Evolutionary conservation across 805 yeast genomes (phyloP), one percentile per base, ranked within the genome.

Genomic region (Kazachstania psychrophila): DNA sequence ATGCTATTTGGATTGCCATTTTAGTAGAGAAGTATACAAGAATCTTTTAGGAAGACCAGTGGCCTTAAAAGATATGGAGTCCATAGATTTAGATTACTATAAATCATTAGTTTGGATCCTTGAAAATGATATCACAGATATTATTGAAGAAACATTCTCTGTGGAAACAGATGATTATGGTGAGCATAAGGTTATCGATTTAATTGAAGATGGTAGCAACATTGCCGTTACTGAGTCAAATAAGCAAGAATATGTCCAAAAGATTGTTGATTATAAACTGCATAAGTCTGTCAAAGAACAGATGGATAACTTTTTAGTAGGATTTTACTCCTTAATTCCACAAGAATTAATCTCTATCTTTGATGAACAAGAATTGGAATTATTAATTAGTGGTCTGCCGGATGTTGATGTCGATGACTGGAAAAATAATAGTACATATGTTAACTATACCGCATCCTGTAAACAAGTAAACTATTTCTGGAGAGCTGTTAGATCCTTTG

Each of bases 371-470:
- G 99, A 92, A 58, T 66, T 92, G 39, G 99, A 92, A 62, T 69
- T 92, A 42, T 68, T 92, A 47, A 83, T 92, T 28, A 82, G 94
- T 24, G 99, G 99, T 3, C 67, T 92, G 49, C 98, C 99, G 2
- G 96, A 89, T 50, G 87, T 92, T 50, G 95, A 86, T 62, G 89
- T 89, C 15, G 85, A 79, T 47, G 99, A 92, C 55, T 92, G 99
- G 99, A 82, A 83, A 46, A 79, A 76, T 51, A 83, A 92, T 55
- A 75, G 96, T 1, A 68, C 65, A 1, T 81, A 92, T 60, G 79
- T 73, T 33, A 89, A 87, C 54, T 92, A 89, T 57, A 73, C 86
- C 0, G 70, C 88, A 1, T 70, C 83, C 2, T 83, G 94, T 2
- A 77, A 84, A 22, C 96, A 88, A 54, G 79, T 92, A 39, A 87